A percentile compares a stretch with the other conserved stretches of the same genome.
Conservation (phyloP, 139 green algal species). For the Coccomyxa sp. region DNA sequence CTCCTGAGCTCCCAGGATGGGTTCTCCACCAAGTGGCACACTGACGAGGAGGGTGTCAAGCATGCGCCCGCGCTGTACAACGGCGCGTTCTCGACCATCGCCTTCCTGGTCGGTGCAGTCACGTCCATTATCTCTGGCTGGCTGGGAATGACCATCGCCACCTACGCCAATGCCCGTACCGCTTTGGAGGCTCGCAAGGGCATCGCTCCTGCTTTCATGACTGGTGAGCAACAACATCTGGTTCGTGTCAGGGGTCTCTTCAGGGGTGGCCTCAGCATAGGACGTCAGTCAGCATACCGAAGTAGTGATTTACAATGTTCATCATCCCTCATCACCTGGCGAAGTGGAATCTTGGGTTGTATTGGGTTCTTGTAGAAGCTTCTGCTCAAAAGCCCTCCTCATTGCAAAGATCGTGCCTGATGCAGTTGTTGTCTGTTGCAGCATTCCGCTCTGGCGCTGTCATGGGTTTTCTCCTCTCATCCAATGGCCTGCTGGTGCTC, state of each 20-base stretch:
- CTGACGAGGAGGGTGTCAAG: slow-evolving; percentile 47
- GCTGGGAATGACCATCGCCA: slow-evolving; percentile 96
- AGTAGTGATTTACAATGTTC: neutral
- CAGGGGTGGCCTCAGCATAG: no score
- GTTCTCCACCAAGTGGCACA: slow-evolving; percentile 61
- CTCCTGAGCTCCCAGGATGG: slow-evolving; percentile 79
- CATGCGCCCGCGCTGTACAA: slow-evolving; percentile 66
- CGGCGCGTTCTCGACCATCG: slow-evolving; percentile 87
- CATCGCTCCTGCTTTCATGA: slow-evolving; percentile 92
- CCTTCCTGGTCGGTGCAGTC: slow-evolving; percentile 85
- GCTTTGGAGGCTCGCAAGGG: slow-evolving; percentile 93
- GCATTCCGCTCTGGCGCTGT: slow-evolving; percentile 96
- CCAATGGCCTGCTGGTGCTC: slow-evolving; percentile 83
- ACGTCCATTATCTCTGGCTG: slow-evolving; percentile 93
- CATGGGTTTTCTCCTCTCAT: slow-evolving; percentile 95
- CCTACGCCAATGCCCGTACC: slow-evolving; percentile 93
- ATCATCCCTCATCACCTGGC: neutral
- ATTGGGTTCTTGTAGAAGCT: no score
- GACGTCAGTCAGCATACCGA: no score
- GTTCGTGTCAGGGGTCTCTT: neutral
- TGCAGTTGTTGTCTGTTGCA: slow-evolving; percentile 20
- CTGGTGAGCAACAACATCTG: slow-evolving; percentile 28
- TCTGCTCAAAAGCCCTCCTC: no score
- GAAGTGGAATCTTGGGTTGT: neutral
- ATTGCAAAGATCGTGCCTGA: no score